phyloP scores from a whole-genome alignment of 2,329 filamentous ascomycete species.

The Elsinoe necatrix region DNA sequence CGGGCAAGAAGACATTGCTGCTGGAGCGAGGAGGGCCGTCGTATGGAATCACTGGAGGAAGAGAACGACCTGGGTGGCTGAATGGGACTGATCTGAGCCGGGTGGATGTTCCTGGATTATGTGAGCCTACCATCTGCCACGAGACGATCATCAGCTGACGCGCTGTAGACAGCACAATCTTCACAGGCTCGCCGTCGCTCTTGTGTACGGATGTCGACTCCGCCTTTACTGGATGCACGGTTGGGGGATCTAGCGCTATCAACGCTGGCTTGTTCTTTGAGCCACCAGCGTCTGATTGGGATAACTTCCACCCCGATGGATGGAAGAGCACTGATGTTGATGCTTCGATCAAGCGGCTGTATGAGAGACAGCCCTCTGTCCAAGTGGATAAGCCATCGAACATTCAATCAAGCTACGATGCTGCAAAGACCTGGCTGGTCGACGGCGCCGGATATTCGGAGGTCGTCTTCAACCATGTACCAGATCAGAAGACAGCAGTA shows the following conservation, averaged over 20 bases:
- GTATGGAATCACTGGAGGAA: conserved; percentile 27
- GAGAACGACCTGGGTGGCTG: conserved; percentile 43
- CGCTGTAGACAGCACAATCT: conserved; percentile 27
- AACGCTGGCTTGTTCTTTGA: conserved; percentile 49
- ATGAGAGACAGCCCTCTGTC: conserved; percentile 37
- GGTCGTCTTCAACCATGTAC: conserved; percentile 40
- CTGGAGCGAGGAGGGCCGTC: conserved; percentile 45
- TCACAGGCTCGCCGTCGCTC: conserved; percentile 36
- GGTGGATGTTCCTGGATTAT: conserved; percentile 47
- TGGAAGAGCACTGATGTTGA: conserved; percentile 46
- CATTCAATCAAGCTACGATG: conserved; percentile 40
- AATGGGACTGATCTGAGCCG: conserved; percentile 40
- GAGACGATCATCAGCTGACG: not conserved
- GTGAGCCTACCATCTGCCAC: conserved; percentile 30
- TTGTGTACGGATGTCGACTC: conserved; percentile 30
- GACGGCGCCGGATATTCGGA: conserved; percentile 41
- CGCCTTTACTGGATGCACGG: conserved; percentile 36
- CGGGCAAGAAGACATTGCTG: conserved; percentile 44
- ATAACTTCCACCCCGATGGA: conserved; percentile 41
- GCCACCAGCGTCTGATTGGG: conserved; percentile 46
- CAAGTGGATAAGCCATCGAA: conserved; percentile 34
- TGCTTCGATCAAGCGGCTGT: conserved; percentile 39
- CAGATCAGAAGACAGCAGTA: conserved; percentile 40
- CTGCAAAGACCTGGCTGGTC: conserved; percentile 44
- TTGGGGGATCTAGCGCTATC: conserved; percentile 46